Percentiles rank a stretch among this genome's conserved stretches.
These are phyloP conservation scores for Physcomitrium patens DNA, from an alignment of 225 moss, liverwort and hornwort species.

Conservation along the genomic window DNA sequence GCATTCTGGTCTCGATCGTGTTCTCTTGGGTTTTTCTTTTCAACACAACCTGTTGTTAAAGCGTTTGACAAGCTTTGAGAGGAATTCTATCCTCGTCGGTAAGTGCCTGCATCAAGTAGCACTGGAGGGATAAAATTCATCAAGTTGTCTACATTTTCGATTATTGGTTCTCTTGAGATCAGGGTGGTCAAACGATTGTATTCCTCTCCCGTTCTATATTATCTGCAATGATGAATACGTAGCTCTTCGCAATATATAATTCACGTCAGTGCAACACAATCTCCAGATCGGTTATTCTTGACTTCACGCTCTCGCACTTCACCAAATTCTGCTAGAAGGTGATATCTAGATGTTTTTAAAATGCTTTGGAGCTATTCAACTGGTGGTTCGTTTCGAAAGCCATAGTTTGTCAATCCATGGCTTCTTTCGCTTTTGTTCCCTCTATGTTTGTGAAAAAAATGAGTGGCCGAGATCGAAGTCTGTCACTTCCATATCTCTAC, in stretches of 20 bases:
- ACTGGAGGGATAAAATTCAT: background rate
- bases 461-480: background rate
- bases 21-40: background rate
- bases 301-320: constrained; percentile 3
- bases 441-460: background rate
- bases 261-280: background rate
- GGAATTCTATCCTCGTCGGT: background rate
- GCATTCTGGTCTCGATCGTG: background rate
- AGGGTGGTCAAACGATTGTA: background rate
- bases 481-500: background rate
- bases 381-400: background rate
- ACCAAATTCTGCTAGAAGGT: background rate
- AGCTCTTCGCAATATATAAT: background rate
- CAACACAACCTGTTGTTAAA: background rate
- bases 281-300: background rate
- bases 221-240: background rate
- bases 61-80: background rate
- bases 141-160: background rate
- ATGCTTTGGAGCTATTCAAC: background rate
- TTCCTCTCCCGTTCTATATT: background rate
- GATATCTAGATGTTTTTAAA: background rate
- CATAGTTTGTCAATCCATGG: constrained; percentile 4
- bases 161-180: background rate
- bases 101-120: background rate
- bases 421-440: background rate